Percentiles rank a stretch among this genome's conserved stretches.
These are phyloP conservation scores for Fusarium dlaminii DNA, from an alignment of 2,329 filamentous ascomycete species.

Conservation along the genomic window DNA sequence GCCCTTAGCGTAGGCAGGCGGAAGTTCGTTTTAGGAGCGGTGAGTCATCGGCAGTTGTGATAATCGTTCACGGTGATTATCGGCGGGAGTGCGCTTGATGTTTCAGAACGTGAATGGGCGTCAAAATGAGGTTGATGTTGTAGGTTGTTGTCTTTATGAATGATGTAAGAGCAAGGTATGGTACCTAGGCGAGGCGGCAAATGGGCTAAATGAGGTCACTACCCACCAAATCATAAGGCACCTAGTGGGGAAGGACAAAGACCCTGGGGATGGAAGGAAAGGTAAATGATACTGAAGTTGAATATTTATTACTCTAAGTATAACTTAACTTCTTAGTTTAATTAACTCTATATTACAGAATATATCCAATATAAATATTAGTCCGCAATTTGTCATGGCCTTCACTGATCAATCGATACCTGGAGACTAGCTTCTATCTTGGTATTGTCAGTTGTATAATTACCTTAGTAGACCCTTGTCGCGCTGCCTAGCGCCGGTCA, in stretches of 20 bases:
- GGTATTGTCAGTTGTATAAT: neutral
- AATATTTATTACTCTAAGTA: no score
- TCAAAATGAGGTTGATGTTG: constrained; percentile 1
- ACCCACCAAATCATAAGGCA: neutral
- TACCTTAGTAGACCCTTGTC: constrained; percentile 16
- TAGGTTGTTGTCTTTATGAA: constrained; percentile 19
- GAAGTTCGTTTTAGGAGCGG: neutral
- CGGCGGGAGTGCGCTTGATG: neutral
- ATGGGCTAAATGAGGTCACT: constrained; percentile 6
- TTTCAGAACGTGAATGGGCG: constrained; percentile 8
- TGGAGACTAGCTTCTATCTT: neutral
- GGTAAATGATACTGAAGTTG: neutral
- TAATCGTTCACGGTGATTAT: constrained; percentile 7
- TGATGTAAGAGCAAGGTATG: constrained; percentile 30
- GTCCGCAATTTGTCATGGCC: neutral
- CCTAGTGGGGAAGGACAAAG: neutral
- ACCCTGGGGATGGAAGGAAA: neutral
- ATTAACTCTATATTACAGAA: no score
- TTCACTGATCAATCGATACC: neutral
- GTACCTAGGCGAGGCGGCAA: constrained; percentile 10
- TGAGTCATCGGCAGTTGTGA: constrained; percentile 23
- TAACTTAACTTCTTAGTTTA: neutral
- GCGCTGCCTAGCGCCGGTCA: constrained; percentile 18
- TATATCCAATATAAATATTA: no score
- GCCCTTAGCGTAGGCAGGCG: neutral